Base-by-base conservation (phyloP, 768 basidiomycete species). In the Collybiopsis luxurians region DNA sequence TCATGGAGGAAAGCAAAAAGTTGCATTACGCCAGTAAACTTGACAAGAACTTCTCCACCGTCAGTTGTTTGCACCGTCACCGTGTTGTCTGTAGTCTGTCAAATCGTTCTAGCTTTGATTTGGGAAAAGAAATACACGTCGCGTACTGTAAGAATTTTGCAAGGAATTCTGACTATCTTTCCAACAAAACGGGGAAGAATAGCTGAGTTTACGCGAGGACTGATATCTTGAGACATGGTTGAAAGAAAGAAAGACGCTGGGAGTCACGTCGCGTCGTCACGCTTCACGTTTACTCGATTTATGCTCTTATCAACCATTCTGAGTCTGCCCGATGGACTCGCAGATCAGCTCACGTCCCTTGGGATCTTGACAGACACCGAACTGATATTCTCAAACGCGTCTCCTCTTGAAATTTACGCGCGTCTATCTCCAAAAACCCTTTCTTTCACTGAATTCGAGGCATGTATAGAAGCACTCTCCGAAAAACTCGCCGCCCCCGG, bases 51-150 rank as follows among this genome's bases (percentile, higher is more conserved):
- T 63, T 82, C 71, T 0, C 72, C 75, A 3, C 77, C 79, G 57
- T 84, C 83, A 30, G 73, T 73, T 4, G 82, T 73, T 57, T 83
- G 73, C 21, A 84, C 77, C 4, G 80, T 69, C 2, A 77, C 80
- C 1, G 64, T 64, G 12, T 73, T 74, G 15, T 70, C 68, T 15
- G 73, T 54, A 3, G 43, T 54, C 53, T 75, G 54, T 10, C 31
- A 26, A 12, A 21, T 15, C 13, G 26, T 26, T 15, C 49, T 17
- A 46, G 26, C 54, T 17, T 53, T 42, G 34, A 10, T 11, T 9
- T 2, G 6, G 10, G 27, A 44, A 43, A 5, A 43, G 17, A 44
- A 50, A 50, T 23, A 28, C 15, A 24, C 45, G 21, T 17, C 13
- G 61, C 73, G 55, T 44, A 81, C 73, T 58, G 68, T 75, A 28